Conservation (phyloP, 83 land plant species). For the Diphasiastrum complanatum region DNA sequence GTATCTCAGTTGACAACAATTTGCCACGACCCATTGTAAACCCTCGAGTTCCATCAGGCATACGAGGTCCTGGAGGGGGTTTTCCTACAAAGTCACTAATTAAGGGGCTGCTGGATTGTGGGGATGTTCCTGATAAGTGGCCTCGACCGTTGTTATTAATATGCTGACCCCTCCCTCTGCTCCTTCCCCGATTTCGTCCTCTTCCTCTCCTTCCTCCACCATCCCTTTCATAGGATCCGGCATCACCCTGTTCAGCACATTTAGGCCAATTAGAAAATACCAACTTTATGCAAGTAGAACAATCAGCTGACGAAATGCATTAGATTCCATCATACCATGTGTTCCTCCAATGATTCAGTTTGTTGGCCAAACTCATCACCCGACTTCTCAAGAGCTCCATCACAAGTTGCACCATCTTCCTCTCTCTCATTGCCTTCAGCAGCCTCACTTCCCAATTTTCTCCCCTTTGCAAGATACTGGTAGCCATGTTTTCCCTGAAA, state of each 20-base stretch:
- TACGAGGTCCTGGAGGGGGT: slow-evolving; percentile 89
- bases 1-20: too few relatives aligned
- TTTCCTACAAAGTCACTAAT: slow-evolving; percentile 28
- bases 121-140: slow-evolving; percentile 46
- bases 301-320: not conserved
- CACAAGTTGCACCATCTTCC: slow-evolving; percentile 15
- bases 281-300: not conserved
- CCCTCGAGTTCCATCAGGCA: slow-evolving; percentile 96
- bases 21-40: slow-evolving; percentile 86
- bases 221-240: slow-evolving; percentile 32
- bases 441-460: slow-evolving; percentile 13
- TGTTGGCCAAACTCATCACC: slow-evolving; percentile 15
- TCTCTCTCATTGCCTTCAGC: slow-evolving; percentile 18
- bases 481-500: slow-evolving; percentile 25
- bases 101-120: slow-evolving; percentile 23
- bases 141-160: slow-evolving; percentile 31
- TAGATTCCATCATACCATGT: slow-evolving; percentile 14
- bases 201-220: slow-evolving; percentile 31
- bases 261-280: not conserved
- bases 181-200: slow-evolving; percentile 57
- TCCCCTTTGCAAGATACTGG: slow-evolving; percentile 20
- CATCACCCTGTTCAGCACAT: slow-evolving; percentile 45
- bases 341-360: not conserved
- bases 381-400: slow-evolving; percentile 8
- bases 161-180: slow-evolving; percentile 50